Percentiles rank a stretch among this genome's conserved stretches.
Conservation (phyloP, 179 eudicot genomes). For the Patellifolia procumbens region DNA sequence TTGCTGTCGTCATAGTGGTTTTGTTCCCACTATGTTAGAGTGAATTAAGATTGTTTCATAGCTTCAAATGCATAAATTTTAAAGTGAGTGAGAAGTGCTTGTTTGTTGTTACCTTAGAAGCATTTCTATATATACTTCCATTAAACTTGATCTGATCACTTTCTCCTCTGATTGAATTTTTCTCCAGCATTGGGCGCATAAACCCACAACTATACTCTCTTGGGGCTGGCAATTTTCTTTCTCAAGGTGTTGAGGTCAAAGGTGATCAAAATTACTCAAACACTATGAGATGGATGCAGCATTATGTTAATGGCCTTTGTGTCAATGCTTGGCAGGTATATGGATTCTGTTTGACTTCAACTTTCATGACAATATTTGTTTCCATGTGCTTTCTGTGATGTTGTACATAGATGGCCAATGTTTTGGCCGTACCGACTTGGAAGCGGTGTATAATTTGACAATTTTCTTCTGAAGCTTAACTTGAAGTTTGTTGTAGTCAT, state of each 20-base stretch:
- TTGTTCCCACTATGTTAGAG: too few species aligned
- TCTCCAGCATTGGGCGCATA: constrained; percentile 87
- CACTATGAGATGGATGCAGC: constrained; percentile 64
- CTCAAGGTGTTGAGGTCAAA: constrained; percentile 29
- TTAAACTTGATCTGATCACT: constrained; percentile 11
- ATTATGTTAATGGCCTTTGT: constrained; percentile 75
- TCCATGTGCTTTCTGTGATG: too few species aligned
- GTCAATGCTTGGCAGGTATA: constrained; percentile 97
- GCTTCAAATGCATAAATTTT: neutral
- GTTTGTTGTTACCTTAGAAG: neutral
- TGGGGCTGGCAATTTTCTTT: constrained; percentile 61
- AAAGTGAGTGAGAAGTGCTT: neutral
- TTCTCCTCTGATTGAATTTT: constrained; percentile 27
- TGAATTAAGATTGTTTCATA: too few species aligned
- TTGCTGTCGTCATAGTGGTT: neutral
- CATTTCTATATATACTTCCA: neutral
- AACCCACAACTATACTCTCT: constrained; percentile 79
- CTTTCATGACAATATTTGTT: neutral
- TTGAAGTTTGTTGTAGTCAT: too few species aligned
- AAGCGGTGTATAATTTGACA: too few species aligned
- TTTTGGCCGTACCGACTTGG: too few species aligned
- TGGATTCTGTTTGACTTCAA: constrained; percentile 4
- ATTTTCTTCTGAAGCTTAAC: too few species aligned
- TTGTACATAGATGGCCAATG: too few species aligned
- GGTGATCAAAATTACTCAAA: constrained; percentile 34